These are phyloP conservation scores for Quercus gilva DNA, from an alignment of 306 rosid species.

Conservation along the genomic window DNA sequence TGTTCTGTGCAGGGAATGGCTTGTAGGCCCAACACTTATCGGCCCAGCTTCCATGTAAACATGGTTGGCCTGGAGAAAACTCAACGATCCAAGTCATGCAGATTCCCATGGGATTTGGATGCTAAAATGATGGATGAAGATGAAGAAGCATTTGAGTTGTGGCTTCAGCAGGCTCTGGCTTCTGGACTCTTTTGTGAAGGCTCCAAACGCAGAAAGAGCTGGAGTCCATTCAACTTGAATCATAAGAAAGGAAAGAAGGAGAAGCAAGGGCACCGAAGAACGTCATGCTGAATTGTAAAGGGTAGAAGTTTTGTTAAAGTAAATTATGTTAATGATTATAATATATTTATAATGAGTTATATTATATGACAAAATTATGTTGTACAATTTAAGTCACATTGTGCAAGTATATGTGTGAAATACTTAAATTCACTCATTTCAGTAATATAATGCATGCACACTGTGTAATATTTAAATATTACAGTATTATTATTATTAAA, in stretches of 20 bases:
- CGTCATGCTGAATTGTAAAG: slow-evolving; percentile 56
- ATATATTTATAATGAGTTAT: no score
- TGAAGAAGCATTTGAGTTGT: slow-evolving; percentile 84
- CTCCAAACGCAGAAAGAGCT: slow-evolving; percentile 90
- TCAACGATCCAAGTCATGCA: slow-evolving; percentile 70
- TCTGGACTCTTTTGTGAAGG: slow-evolving; percentile 88
- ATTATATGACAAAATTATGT: no score
- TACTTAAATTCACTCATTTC: no score
- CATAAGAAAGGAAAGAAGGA: slow-evolving; percentile 84
- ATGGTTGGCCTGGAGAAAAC: slow-evolving; percentile 96
- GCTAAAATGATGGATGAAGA: slow-evolving; percentile 97
- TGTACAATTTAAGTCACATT: no score
- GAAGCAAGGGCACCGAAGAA: slow-evolving; percentile 85
- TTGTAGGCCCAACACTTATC: slow-evolving; percentile 92
- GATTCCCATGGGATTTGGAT: slow-evolving; percentile 94
- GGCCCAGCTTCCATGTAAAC: slow-evolving; percentile 96
- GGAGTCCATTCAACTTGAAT: slow-evolving; percentile 92
- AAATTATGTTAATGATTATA: no score
- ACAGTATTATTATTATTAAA: no score
- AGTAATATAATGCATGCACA: no score
- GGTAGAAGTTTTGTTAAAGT: background rate
- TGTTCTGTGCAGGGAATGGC: slow-evolving; percentile 83
- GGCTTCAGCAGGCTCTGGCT: slow-evolving; percentile 99
- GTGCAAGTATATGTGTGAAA: no score
- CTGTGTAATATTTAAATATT: no score